Conservation (phyloP, 139 green algal genomes). For the Asterochloris erici region DNA sequence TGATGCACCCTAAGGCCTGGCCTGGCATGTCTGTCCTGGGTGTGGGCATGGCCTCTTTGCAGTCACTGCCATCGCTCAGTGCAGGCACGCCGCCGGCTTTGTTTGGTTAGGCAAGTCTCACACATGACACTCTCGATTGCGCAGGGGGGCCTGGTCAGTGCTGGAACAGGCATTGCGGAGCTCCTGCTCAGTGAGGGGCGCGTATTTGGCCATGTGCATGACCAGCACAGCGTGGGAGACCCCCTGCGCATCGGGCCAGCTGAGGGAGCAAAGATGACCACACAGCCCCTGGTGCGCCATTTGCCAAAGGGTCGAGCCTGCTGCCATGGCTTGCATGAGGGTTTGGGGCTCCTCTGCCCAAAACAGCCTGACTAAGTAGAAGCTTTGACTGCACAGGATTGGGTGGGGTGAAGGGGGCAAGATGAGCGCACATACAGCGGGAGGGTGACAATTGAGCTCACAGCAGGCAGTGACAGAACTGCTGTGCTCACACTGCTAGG, state of each 20-base stretch:
- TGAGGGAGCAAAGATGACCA: constrained; percentile 14
- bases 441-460: too few relatives aligned
- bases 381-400: neutral
- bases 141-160: constrained; percentile 61
- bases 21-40: too few relatives aligned
- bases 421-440: too few relatives aligned
- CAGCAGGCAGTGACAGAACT: neutral
- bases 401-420: too few relatives aligned
- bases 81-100: too few relatives aligned
- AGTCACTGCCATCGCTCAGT: too few relatives aligned
- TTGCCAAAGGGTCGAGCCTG: constrained; percentile 6
- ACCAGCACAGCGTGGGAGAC: constrained; percentile 1
- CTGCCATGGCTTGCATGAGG: neutral
- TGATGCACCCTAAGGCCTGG: too few relatives aligned
- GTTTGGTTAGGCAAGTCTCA: too few relatives aligned
- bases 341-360: neutral
- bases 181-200: constrained; percentile 12
- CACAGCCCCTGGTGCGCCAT: constrained; percentile 44
- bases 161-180: constrained; percentile 17
- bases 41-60: too few relatives aligned
- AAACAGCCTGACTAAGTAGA: neutral
- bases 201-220: constrained; percentile 12
- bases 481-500: neutral
- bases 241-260: constrained; percentile 10
- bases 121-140: too few relatives aligned